These are phyloP conservation scores for Sarcocystis neurona DNA, from an alignment of 169 alveolate genomes.

Conservation along the genomic window DNA sequence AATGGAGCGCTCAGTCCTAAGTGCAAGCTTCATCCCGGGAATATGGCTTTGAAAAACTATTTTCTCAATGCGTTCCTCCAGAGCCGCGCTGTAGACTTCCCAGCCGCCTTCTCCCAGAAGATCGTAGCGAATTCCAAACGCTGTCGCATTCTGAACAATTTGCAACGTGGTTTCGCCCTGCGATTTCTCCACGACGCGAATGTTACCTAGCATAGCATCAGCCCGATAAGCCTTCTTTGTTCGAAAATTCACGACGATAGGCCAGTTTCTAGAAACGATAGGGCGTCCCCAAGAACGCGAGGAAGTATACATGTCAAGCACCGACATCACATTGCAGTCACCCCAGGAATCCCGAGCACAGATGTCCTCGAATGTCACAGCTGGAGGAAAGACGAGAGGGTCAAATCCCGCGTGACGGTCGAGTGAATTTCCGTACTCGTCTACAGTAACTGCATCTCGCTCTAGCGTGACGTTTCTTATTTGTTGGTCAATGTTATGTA, in stretches of 20 bases:
- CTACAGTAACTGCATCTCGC: constrained; percentile 37
- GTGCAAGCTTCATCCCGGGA: constrained; percentile 9
- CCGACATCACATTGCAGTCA: constrained; percentile 70
- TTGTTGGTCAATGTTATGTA: not conserved
- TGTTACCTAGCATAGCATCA: constrained; percentile 35
- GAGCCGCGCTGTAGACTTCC: constrained; percentile 42
- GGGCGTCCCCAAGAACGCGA: constrained; percentile 54
- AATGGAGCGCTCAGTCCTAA: constrained; percentile 34
- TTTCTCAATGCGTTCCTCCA: constrained; percentile 24
- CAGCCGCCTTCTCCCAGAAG: constrained; percentile 16
- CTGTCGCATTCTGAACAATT: constrained; percentile 21
- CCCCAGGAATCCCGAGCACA: constrained; percentile 71
- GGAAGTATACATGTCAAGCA: constrained; percentile 64
- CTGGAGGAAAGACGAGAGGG: not conserved
- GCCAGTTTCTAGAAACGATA: constrained; percentile 46
- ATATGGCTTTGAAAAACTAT: not conserved
- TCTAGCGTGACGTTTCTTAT: constrained; percentile 5
- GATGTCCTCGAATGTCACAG: constrained; percentile 63
- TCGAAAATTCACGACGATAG: constrained; percentile 20
- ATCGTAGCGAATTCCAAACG: constrained; percentile 42
- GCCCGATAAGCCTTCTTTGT: constrained; percentile 35
- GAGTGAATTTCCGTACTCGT: constrained; percentile 36
- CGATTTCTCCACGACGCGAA: constrained; percentile 2
- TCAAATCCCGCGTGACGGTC: not conserved
- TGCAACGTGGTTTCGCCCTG: constrained; percentile 16